These are phyloP conservation scores for Cladophialophora exuberans DNA, from an alignment of 2,329 filamentous ascomycete genomes.

Conservation along the genomic window DNA sequence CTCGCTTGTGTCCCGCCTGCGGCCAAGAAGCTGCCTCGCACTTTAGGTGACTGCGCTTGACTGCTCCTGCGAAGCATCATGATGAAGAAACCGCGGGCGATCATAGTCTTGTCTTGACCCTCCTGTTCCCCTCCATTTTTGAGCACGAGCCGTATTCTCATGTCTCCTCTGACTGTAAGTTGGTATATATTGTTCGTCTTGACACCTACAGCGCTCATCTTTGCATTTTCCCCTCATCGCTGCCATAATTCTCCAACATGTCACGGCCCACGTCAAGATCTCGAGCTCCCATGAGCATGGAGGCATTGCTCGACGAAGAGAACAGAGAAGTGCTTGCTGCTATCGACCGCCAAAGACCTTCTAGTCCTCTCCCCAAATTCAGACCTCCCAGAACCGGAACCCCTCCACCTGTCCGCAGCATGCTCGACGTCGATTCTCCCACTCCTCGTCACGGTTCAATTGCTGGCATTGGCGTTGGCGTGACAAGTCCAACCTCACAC, in stretches of 20 bases:
- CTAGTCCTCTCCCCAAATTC: slow-evolving; percentile 35
- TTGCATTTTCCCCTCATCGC: neutral
- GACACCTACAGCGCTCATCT: neutral
- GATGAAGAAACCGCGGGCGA: slow-evolving; percentile 5
- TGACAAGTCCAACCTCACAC: slow-evolving; percentile 38
- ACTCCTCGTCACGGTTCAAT: slow-evolving; percentile 43
- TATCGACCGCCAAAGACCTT: slow-evolving; percentile 55
- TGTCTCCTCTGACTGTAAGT: neutral
- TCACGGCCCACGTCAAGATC: slow-evolving; percentile 25
- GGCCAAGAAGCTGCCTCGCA: slow-evolving; percentile 9
- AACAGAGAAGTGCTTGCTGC: slow-evolving; percentile 72
- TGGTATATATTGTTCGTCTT: neutral
- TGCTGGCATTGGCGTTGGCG: slow-evolving; percentile 42
- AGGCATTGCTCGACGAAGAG: slow-evolving; percentile 77
- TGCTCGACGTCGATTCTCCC: slow-evolving; percentile 62
- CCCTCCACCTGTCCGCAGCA: slow-evolving; percentile 67
- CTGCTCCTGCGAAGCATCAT: no score
- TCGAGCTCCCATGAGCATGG: slow-evolving; percentile 66
- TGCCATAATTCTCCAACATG: slow-evolving; percentile 7
- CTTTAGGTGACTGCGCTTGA: no score
- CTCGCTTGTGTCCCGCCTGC: slow-evolving; percentile 11
- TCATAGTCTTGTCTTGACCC: slow-evolving; percentile 1
- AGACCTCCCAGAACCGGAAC: slow-evolving; percentile 56
- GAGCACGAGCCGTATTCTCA: neutral
- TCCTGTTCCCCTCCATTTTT: neutral